Percentiles rank a stretch among this genome's conserved stretches.
Evolutionary conservation across 352 stramenopile species (phyloP).

Genomic region (Aphanomyces cochlioides): DNA sequence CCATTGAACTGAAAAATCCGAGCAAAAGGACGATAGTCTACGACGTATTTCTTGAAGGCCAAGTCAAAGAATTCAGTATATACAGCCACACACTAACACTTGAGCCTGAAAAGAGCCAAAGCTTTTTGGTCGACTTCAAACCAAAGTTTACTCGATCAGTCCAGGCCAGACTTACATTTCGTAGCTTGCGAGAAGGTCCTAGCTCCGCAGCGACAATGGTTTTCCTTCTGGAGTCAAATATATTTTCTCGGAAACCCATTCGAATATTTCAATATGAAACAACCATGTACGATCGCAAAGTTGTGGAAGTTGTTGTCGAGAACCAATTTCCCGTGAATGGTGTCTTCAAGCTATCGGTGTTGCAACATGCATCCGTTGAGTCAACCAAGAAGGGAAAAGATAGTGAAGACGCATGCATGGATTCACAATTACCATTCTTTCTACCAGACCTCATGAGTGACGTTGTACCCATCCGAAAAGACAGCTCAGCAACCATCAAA

Average conservation of each 20-base stretch:
- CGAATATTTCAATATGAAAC: slow-evolving; percentile 76
- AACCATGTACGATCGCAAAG: slow-evolving; percentile 72
- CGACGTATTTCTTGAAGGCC: slow-evolving; percentile 79
- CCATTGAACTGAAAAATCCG: slow-evolving; percentile 92
- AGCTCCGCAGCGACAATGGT: slow-evolving; percentile 73
- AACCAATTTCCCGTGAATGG: slow-evolving; percentile 79
- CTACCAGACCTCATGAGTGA: slow-evolving; percentile 52
- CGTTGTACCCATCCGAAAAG: slow-evolving; percentile 48
- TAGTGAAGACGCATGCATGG: slow-evolving; percentile 61
- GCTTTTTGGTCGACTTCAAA: slow-evolving; percentile 79
- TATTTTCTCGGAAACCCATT: slow-evolving; percentile 69
- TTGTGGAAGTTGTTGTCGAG: slow-evolving; percentile 74
- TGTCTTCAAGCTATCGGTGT: slow-evolving; percentile 72
- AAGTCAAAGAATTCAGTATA: slow-evolving; percentile 65
- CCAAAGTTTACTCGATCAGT: slow-evolving; percentile 83
- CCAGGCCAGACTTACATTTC: slow-evolving; percentile 86
- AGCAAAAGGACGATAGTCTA: slow-evolving; percentile 80
- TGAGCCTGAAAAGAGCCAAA: slow-evolving; percentile 63
- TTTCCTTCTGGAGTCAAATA: slow-evolving; percentile 84
- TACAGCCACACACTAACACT: slow-evolving; percentile 63
- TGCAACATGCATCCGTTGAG: slow-evolving; percentile 39
- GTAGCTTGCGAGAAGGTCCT: slow-evolving; percentile 48
- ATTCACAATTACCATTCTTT: slow-evolving; percentile 65
- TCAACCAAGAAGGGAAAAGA: slow-evolving; percentile 36
- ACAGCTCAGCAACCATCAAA: slow-evolving; percentile 58